These are phyloP conservation scores for Hypoxylon sp. DNA, from an alignment of 2,329 filamentous ascomycete genomes.

Conservation along the genomic window DNA sequence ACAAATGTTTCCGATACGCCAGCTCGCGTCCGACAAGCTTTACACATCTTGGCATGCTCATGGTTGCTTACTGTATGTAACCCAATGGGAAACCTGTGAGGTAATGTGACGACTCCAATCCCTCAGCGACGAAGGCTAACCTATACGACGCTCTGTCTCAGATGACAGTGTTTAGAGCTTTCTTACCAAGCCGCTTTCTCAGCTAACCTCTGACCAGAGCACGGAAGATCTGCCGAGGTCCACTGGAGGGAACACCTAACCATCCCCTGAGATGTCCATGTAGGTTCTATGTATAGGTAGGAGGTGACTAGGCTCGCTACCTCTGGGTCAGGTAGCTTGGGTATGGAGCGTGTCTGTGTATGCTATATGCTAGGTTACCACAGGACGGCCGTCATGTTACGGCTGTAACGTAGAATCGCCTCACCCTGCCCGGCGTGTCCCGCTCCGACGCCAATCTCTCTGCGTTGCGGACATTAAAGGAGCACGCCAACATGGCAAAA, in stretches of 20 bases:
- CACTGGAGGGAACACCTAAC: not conserved
- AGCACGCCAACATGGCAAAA: conserved; percentile 5
- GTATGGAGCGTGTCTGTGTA: conserved; percentile 4
- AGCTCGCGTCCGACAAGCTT: conserved; percentile 31
- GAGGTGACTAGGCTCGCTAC: too few relatives aligned
- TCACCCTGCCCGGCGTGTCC: conserved; percentile 11
- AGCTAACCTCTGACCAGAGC: conserved; percentile 24
- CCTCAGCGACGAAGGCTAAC: conserved; percentile 29
- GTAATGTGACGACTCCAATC: conserved; percentile 36
- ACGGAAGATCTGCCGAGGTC: conserved; percentile 27
- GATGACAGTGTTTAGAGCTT: conserved; percentile 28
- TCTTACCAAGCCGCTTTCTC: conserved; percentile 28
- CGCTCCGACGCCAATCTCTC: conserved; percentile 7
- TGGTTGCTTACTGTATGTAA: conserved; percentile 40
- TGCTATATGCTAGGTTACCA: conserved; percentile 5
- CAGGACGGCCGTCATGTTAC: conserved; percentile 19
- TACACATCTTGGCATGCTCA: conserved; percentile 32
- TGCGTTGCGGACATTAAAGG: conserved; percentile 11
- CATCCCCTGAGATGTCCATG: too few relatives aligned
- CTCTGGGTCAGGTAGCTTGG: conserved; percentile 10
- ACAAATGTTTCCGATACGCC: conserved; percentile 22
- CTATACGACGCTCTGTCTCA: conserved; percentile 30
- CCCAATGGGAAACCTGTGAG: conserved; percentile 28
- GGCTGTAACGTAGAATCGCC: conserved; percentile 24
- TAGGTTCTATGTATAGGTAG: conserved; percentile 1